These are phyloP conservation scores for Flaveria floridana DNA, from an alignment of 140 eudicot species.

Conservation along the genomic window DNA sequence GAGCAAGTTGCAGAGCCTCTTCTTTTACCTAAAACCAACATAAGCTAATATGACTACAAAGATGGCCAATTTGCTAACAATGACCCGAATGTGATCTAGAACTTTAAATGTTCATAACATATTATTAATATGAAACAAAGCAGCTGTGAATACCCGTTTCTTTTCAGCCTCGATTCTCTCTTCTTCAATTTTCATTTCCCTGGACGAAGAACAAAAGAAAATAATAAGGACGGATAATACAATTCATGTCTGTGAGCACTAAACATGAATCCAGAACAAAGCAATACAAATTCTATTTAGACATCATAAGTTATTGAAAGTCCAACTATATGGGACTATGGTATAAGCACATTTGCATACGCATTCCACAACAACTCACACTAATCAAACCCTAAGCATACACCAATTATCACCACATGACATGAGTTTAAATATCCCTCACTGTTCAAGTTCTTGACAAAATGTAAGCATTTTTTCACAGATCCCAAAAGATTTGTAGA, in stretches of 20 bases:
- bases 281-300: background rate
- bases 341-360: background rate
- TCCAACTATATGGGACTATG: constrained; percentile 9
- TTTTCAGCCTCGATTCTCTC: constrained; percentile 98
- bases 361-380: background rate
- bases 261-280: background rate
- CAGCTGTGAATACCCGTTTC: constrained; percentile 52
- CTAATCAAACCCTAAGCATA: background rate
- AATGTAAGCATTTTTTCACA: background rate
- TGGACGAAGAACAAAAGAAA: constrained; percentile 35
- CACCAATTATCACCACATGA: background rate
- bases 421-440: background rate
- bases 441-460: background rate
- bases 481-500: background rate
- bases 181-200: constrained; percentile 97
- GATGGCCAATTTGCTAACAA: background rate
- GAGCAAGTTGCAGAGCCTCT: constrained; percentile 92
- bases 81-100: background rate
- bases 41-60: background rate
- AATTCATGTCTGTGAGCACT: background rate
- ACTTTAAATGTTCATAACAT: constrained; percentile 7
- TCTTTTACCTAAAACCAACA: constrained; percentile 61
- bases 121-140: constrained; percentile 14
- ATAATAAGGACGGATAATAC: constrained; percentile 3
- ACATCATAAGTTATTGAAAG: background rate